Evolutionary conservation across 2,329 filamentous ascomycete species (phyloP).

Genomic region (Aureobasidium lini): DNA sequence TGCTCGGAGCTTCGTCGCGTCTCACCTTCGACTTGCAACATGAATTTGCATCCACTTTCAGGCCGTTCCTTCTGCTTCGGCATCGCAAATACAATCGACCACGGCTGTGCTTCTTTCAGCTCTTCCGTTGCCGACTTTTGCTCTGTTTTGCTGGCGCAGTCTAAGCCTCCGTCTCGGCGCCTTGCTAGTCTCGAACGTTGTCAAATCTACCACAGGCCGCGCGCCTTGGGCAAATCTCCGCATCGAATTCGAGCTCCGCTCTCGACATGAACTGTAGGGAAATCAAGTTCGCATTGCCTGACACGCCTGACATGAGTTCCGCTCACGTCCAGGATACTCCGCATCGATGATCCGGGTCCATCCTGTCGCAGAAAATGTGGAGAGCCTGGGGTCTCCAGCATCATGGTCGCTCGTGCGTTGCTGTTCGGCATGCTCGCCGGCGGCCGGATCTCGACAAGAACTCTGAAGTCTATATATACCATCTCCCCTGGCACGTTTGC

Average conservation of each 20-base stretch:
- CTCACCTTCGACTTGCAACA: no score
- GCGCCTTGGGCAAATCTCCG: neutral
- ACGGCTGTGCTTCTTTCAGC: no score
- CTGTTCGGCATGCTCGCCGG: neutral
- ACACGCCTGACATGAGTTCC: neutral
- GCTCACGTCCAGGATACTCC: neutral
- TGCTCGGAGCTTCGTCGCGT: no score
- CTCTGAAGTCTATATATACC: slow-evolving; percentile 1
- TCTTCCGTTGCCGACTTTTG: no score
- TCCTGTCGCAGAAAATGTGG: neutral
- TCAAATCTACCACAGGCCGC: neutral
- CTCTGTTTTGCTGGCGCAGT: neutral
- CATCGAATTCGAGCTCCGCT: neutral
- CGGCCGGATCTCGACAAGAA: neutral
- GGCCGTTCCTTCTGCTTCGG: no score
- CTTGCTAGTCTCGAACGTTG: neutral
- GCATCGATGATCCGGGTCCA: neutral
- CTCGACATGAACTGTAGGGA: neutral
- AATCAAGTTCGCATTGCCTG: neutral
- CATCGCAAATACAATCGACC: no score
- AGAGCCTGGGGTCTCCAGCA: neutral
- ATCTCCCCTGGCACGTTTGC: neutral
- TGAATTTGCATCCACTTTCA: no score
- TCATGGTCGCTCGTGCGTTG: neutral
- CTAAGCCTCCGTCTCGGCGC: neutral